These are phyloP conservation scores for Gastrodia elata DNA, from an alignment of 106 monocot species.

Conservation along the genomic window DNA sequence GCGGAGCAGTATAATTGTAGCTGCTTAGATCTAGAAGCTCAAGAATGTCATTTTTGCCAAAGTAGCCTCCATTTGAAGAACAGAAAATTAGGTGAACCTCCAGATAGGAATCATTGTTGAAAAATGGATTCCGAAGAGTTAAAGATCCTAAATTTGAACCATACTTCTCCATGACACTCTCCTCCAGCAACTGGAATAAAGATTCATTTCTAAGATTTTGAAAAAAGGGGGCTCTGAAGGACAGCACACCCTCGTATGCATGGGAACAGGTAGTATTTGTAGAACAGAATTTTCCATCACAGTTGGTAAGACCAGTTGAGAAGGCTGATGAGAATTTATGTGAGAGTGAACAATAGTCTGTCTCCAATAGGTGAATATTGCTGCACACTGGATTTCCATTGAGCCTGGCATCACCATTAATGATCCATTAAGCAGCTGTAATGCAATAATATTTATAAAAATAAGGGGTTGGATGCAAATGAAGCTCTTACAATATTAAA, in stretches of 20 bases:
- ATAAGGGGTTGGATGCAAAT: not conserved
- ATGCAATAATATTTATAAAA: not conserved
- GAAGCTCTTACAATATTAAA: slow-evolving; percentile 19
- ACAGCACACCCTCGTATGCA: slow-evolving; percentile 38
- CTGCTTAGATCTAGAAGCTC: slow-evolving; percentile 26
- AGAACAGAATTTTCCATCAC: slow-evolving; percentile 4
- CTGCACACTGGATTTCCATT: slow-evolving; percentile 43
- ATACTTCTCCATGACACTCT: slow-evolving; percentile 13
- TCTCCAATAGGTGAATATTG: slow-evolving; percentile 10
- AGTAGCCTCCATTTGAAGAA: slow-evolving; percentile 18
- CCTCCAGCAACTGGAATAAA: slow-evolving; percentile 11
- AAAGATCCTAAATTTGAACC: slow-evolving; percentile 4
- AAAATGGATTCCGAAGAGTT: slow-evolving; percentile 20
- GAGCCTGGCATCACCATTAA: slow-evolving; percentile 21
- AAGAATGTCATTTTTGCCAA: slow-evolving; percentile 32
- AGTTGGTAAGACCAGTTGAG: not conserved
- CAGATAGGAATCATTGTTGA: slow-evolving; percentile 32
- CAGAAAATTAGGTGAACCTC: slow-evolving; percentile 34
- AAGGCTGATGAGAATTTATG: slow-evolving; percentile 5
- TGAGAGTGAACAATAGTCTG: slow-evolving; percentile 22
- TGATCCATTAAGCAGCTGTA: not conserved
- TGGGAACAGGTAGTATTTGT: slow-evolving; percentile 18
- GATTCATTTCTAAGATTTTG: slow-evolving; percentile 15
- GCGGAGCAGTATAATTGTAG: slow-evolving; percentile 23
- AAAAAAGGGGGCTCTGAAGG: slow-evolving; percentile 64